phyloP scores from a whole-genome alignment of 495 filamentous ascomycete genomes.

The Oidiodendron maius region DNA sequence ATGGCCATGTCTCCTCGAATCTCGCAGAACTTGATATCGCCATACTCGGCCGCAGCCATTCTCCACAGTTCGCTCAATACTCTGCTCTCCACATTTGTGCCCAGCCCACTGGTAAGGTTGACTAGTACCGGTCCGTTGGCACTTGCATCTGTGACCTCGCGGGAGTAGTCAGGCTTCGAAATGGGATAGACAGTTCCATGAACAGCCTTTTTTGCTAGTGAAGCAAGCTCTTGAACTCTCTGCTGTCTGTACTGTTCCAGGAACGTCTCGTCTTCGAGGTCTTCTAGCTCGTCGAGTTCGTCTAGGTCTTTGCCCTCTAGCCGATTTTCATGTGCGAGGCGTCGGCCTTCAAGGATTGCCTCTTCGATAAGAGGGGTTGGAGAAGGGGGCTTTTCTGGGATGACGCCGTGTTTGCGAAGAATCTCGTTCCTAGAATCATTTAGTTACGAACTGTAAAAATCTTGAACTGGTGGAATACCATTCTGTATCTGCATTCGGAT shows the following conservation, averaged over 20 bases:
- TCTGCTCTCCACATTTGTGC: conserved; percentile 77
- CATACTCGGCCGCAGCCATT: conserved; percentile 72
- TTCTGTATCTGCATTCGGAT: conserved; percentile 97
- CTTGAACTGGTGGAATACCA: conserved; percentile 50
- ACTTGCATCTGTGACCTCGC: conserved; percentile 90
- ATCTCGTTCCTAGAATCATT: conserved; percentile 84
- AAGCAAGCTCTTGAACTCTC: conserved; percentile 73
- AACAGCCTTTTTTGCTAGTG: conserved; percentile 64
- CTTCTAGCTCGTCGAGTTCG: conserved; percentile 88
- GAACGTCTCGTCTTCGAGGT: conserved; percentile 86
- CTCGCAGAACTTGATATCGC: conserved; percentile 96
- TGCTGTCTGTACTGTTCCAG: conserved; percentile 80
- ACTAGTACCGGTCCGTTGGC: conserved; percentile 69
- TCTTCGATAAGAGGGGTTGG: conserved; percentile 94
- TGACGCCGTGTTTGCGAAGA: conserved; percentile 89
- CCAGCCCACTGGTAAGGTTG: conserved; percentile 70
- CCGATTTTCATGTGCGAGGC: conserved; percentile 79
- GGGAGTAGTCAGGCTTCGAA: conserved; percentile 85
- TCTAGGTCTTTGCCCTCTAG: conserved; percentile 91
- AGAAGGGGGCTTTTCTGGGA: conserved; percentile 92
- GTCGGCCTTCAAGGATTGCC: conserved; percentile 76
- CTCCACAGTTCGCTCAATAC: conserved; percentile 84
- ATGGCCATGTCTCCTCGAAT: conserved; percentile 91
- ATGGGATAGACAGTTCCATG: conserved; percentile 89
- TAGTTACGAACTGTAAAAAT: conserved; percentile 8